Base-by-base conservation (phyloP, 2,329 filamentous ascomycete genomes). In the Elsinoe fawcettii region DNA sequence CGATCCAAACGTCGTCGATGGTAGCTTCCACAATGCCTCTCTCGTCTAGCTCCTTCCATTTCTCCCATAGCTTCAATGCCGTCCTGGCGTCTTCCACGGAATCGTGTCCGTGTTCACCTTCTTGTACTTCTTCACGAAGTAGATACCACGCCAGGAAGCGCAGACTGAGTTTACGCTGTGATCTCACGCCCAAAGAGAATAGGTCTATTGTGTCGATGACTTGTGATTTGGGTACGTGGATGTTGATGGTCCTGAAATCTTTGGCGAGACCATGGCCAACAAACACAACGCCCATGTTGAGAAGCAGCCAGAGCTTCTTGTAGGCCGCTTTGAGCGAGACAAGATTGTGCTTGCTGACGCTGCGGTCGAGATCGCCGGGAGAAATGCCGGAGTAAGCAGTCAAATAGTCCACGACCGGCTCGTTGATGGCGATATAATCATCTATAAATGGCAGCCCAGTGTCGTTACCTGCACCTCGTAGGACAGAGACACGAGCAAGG, bases 171-270 rank as follows among this genome's bases (percentile, higher is more conserved):
- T 91, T 93, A n/a, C 95, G 84, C 55, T 89, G 81, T 11, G 62
- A 66, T 30, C 90, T 86, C 14, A 82, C 79, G 57, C 86, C 84
- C 59, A 95, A 84, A 72, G 88, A 95, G 75, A 95, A 97, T 1
- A 96, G 79, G 62, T 95, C 87, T 63, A 91, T 90, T 0, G 95
- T 99, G 72, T 99, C 93, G 57, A 99, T 90, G 34, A 96, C 87
- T 70, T 99, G 93, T 2, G 82, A 73, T 68, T 86, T 88, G 1
- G 95, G 93, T 0, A 99, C 87, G 69, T 96, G 89, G 57, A 99
- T 96, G 71, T 99, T 99, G 73, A 96, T 95, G 57, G 95, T 95
- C 55, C 93, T 89, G 74, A 99, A 97, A 72, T 99, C 93, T 64
- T 93, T 92, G 63, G 89, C 89, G 41, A 99, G 78, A 3, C 92